Percentiles rank a stretch among this genome's conserved stretches.
These are phyloP conservation scores for Aspergillus sergii DNA, from an alignment of 2,329 filamentous ascomycete genomes.

Conservation along the genomic window DNA sequence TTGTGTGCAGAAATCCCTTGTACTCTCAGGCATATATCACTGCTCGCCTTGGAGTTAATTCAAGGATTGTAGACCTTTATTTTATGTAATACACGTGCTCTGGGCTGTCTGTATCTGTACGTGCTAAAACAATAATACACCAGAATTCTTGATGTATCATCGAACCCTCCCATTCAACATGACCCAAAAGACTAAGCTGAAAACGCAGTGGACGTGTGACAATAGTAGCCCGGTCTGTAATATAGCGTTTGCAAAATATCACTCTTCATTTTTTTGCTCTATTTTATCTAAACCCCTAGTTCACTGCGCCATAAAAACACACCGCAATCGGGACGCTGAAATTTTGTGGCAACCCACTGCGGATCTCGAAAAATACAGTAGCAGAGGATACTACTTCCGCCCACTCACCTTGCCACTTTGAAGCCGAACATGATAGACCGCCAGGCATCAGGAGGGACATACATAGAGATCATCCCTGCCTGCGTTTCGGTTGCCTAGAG, in stretches of 20 bases:
- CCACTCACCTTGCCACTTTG: neutral
- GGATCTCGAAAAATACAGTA: conserved; percentile 19
- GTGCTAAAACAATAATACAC: neutral
- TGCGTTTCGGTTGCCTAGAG: conserved; percentile 2
- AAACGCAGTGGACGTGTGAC: neutral
- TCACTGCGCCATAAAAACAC: conserved; percentile 15
- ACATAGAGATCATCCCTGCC: neutral
- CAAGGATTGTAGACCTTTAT: neutral
- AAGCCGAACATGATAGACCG: neutral
- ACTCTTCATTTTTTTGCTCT: neutral
- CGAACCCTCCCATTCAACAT: neutral
- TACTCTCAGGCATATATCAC: neutral
- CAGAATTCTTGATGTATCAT: neutral
- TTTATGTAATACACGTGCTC: neutral
- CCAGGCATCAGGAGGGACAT: neutral
- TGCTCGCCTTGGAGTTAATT: neutral
- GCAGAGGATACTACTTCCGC: neutral
- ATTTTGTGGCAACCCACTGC: conserved; percentile 24
- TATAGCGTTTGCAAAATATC: neutral
- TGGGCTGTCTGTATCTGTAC: neutral
- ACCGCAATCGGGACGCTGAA: conserved; percentile 22
- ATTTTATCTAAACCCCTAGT: conserved; percentile 7
- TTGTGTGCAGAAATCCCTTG: too few relatives aligned
- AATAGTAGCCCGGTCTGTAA: neutral
- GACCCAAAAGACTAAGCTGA: neutral